These are phyloP conservation scores for Staphylotrichum tortipilum DNA, from an alignment of 495 filamentous ascomycete genomes.

Conservation along the genomic window DNA sequence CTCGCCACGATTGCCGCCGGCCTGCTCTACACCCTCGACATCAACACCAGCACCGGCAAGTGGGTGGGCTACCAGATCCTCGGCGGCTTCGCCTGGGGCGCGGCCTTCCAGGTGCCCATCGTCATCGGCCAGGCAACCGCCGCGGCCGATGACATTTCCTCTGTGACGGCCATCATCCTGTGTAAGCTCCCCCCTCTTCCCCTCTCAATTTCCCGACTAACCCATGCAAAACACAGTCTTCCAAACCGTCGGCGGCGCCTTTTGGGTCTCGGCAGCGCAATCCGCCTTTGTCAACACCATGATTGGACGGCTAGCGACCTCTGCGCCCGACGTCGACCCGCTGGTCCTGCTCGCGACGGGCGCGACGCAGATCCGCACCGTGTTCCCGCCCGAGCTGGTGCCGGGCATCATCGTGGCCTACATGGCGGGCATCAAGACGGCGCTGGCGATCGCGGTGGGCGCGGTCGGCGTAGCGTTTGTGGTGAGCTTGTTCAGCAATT, in stretches of 20 bases:
- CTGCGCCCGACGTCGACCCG: conserved; percentile 34
- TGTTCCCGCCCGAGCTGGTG: conserved; percentile 34
- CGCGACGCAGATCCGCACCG: conserved; percentile 33
- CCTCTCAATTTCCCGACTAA: neutral
- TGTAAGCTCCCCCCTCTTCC: conserved; percentile 25
- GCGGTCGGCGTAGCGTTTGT: conserved; percentile 15
- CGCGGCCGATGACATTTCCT: conserved; percentile 23
- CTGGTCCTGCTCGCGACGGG: conserved; percentile 32
- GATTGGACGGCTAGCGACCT: conserved; percentile 20
- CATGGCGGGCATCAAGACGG: conserved; percentile 46
- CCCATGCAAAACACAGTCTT: conserved; percentile 40
- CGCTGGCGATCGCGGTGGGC: conserved; percentile 36
- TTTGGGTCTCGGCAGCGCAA: conserved; percentile 40
- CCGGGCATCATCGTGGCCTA: conserved; percentile 48
- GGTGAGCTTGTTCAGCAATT: conserved; percentile 20
- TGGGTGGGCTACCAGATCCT: conserved; percentile 57
- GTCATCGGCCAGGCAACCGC: conserved; percentile 50
- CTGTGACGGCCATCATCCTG: conserved; percentile 38
- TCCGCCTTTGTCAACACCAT: conserved; percentile 44
- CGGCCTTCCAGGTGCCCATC: conserved; percentile 43
- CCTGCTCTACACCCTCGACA: conserved; percentile 41
- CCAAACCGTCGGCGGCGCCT: conserved; percentile 41
- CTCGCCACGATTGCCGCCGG: conserved; percentile 49
- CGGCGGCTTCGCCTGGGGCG: conserved; percentile 43
- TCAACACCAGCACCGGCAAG: conserved; percentile 32